Evolutionary conservation across 768 basidiomycete genomes (phyloP), one percentile per base, ranked within the genome.

Genomic region (Saitozyma sp.): DNA sequence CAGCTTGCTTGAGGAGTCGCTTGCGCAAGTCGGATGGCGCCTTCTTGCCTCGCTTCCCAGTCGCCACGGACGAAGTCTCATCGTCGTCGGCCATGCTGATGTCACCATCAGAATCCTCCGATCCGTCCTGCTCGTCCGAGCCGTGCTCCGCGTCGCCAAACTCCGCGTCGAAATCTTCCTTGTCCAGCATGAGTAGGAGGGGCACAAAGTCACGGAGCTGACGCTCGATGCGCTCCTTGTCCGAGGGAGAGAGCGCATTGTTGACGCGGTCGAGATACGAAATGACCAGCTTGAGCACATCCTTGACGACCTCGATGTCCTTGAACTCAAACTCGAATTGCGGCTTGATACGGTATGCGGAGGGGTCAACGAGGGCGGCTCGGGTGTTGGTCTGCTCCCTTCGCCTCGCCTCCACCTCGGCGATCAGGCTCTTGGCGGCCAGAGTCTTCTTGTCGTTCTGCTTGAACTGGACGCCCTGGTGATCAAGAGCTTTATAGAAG

Each of bases 401-500:
- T 10, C 77, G 66, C 37, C 74, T 64, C 9, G 74, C 69, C 59
- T 80, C 79, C 41, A 78, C 70, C 65, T 80, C 79, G 40, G 68
- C 67, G 54, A 79, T 66, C 45, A 80, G 67, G 41, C 72, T 73
- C 66, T 80, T 80, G 29, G 70, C 61, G n/a, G 75, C 66, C 58
- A 79, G 70, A 1, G 75, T 73, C 68, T 80, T 80, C 85, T 97
- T 97, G 83, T 99, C 96, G 78, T 92, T 94, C 61, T 84, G 84
- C 82, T 97, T 98, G 86, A 95, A 96, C 62, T 84, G 86, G 78
- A 91, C 90, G 16, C 92, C 94, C 78, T 96, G 94, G 74, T 96
- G 92, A 77, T 99, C 96, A 54, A 98, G 86, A 39, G 89, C 89
- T 81, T 95, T 97, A 86, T 96, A 95, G 77, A 94, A 98, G 82